Evolutionary conservation across 2,329 filamentous ascomycete species (phyloP).

Genomic region (Aureobasidium sp.): DNA sequence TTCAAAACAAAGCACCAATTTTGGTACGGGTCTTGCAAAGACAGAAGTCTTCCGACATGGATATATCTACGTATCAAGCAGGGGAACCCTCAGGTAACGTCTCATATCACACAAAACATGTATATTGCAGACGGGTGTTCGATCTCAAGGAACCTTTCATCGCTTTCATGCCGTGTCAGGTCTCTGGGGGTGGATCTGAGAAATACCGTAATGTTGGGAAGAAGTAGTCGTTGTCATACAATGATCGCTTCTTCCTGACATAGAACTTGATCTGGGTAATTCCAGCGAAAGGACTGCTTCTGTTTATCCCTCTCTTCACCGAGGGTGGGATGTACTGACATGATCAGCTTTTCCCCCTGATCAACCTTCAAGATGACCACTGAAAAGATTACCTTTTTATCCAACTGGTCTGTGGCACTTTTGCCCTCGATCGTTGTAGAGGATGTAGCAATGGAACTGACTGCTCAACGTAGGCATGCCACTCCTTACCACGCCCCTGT

Average conservation of each 20-base stretch:
- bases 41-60: not conserved
- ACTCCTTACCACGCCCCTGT: constrained; percentile 73
- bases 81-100: constrained; percentile 11
- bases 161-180: not conserved
- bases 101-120: constrained; percentile 6
- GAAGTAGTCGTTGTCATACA: constrained; percentile 46
- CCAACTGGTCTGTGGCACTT: constrained; percentile 58
- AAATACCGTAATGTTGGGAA: constrained; percentile 4
- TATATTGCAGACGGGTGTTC: constrained; percentile 14
- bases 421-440: not conserved
- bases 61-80: constrained; percentile 5
- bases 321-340: constrained; percentile 38
- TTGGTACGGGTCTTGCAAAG: not conserved
- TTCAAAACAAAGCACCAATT: not conserved
- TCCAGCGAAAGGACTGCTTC: constrained; percentile 82
- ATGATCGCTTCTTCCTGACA: constrained; percentile 56
- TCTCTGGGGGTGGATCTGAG: not conserved
- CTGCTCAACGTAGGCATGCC: constrained; percentile 53
- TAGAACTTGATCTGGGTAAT: constrained; percentile 80
- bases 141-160: not conserved
- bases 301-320: constrained; percentile 37
- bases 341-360: constrained; percentile 35
- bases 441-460: constrained; percentile 9
- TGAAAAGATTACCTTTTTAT: constrained; percentile 77
- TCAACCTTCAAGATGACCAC: constrained; percentile 59